Evolutionary conservation across 805 yeast genomes (phyloP), one percentile per base, ranked within the genome.

Genomic region (Yamadazyma tumulicola): DNA sequence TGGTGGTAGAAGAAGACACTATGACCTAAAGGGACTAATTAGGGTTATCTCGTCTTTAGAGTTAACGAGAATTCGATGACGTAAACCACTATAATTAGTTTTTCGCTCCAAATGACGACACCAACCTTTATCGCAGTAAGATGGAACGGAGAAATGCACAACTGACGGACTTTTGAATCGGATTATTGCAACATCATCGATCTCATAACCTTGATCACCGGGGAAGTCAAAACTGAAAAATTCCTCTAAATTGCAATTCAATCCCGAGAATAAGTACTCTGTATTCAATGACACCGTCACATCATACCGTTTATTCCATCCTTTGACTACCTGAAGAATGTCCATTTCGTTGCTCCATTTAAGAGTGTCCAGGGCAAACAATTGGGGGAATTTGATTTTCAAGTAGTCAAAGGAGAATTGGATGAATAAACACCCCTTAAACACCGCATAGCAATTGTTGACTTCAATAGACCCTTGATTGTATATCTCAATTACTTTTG

Each of bases 351-450:
- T 20, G 11, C 23, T 20, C 23, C 23, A 20, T 9, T 20, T 11
- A 20, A 20, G 8, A 9, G 8, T 8, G 11, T 20, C 23, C 11
- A 11, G 23, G 8, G 23, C 10, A 11, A 20, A 20, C 11, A 20
- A 20, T 20, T 20, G 10, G 8, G 23, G 23, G 11, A 9, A 11
- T 11, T 20, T 20, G 10, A 20, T 20, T 11, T 20, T 8, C 10
- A 20, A 9, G 11, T 20, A 20, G 8, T 20, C 10, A 9, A 20
- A 20, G 8, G 10, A 8, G 8, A 11, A 20, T 19, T 19, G 20
- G 12, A 30, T 30, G 17, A 30, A 30, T 26, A 30, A 12, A 20
- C 25, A 30, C 6, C 17, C 24, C 22, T 30, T 30, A 18, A 30
- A 30, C 11, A 19, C 15, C 4, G 32, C 12, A 30, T 30, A 30